A percentile compares a stretch with the other conserved stretches of the same genome.
Evolutionary conservation across 2,329 filamentous ascomycete genomes (phyloP).

Genomic region (Juglanconis sp.): DNA sequence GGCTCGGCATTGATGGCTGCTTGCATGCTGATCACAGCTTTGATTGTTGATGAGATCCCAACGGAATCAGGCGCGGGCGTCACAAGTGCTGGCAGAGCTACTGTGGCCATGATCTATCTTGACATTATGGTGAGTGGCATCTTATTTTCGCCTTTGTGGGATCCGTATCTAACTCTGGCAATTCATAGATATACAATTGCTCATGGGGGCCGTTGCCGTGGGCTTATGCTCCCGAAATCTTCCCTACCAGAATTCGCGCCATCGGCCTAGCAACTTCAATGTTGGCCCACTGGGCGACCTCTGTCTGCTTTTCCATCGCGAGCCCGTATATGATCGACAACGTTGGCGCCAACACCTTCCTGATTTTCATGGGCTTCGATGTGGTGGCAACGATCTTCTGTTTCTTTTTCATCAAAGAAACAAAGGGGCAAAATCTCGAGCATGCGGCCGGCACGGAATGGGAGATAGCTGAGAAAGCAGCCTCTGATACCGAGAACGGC

Average conservation of each 20-base stretch:
- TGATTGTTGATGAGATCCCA: conserved; percentile 5
- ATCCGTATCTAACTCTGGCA: not conserved
- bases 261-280: conserved; percentile 40
- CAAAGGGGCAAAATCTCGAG: conserved; percentile 12
- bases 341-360: conserved; percentile 10
- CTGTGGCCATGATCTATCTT: conserved; percentile 13
- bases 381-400: conserved; percentile 4
- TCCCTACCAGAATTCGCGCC: conserved; percentile 23
- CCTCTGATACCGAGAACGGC: not conserved
- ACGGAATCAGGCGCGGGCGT: not conserved
- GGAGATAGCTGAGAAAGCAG: conserved; percentile 2
- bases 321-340: conserved; percentile 10
- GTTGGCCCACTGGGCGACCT: conserved; percentile 25
- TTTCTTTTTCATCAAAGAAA: conserved; percentile 10
- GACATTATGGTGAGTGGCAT: conserved; percentile 2
- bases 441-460: conserved; percentile 3
- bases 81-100: conserved; percentile 7
- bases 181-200: conserved; percentile 8
- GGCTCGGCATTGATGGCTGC: conserved; percentile 1
- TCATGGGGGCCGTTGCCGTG: conserved; percentile 18
- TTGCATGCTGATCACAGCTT: conserved; percentile 7
- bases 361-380: conserved; percentile 15
- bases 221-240: conserved; percentile 19
- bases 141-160: not conserved
- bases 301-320: conserved; percentile 11